Percentiles rank a stretch among this genome's conserved stretches.
Conservation (phyloP, 805 yeast genomes). For the Metschnikowia matae region DNA sequence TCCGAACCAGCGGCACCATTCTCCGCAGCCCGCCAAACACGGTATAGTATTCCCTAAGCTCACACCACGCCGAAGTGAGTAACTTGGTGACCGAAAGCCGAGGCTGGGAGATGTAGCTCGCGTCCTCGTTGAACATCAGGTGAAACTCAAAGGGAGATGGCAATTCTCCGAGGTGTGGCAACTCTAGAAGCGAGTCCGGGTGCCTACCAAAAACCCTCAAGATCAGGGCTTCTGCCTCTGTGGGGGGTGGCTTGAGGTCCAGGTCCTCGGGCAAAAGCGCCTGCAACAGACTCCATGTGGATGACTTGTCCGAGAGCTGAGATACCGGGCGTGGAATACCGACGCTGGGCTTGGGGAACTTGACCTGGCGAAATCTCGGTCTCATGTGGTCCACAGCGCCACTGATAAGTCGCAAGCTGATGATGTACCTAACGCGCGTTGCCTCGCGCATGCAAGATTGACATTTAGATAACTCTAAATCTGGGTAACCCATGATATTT, state of each 20-base stretch:
- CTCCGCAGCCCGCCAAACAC: constrained; percentile 41
- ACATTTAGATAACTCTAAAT: too few species aligned
- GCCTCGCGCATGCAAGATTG: neutral
- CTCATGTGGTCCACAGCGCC: neutral
- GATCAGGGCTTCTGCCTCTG: constrained; percentile 10
- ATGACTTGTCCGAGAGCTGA: constrained; percentile 7
- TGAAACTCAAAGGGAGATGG: constrained; percentile 15
- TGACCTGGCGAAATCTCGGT: neutral
- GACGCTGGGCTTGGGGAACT: neutral
- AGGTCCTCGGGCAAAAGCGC: constrained; percentile 8
- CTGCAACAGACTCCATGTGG: constrained; percentile 15
- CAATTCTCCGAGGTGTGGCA: constrained; percentile 5
- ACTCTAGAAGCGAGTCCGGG: constrained; percentile 8
- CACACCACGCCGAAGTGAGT: constrained; percentile 65
- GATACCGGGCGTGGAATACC: neutral
- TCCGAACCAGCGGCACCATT: constrained; percentile 25
- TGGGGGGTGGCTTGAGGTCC: constrained; percentile 10
- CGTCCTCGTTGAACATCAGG: constrained; percentile 10
- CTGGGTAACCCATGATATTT: too few species aligned
- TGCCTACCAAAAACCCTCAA: constrained; percentile 9
- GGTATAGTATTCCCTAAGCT: constrained; percentile 51
- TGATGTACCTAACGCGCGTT: neutral
- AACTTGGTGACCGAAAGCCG: constrained; percentile 59
- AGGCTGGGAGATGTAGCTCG: constrained; percentile 12
- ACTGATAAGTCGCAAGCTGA: neutral